phyloP scores from a whole-genome alignment of 345 rosid genomes.

The Brassica rapa region DNA sequence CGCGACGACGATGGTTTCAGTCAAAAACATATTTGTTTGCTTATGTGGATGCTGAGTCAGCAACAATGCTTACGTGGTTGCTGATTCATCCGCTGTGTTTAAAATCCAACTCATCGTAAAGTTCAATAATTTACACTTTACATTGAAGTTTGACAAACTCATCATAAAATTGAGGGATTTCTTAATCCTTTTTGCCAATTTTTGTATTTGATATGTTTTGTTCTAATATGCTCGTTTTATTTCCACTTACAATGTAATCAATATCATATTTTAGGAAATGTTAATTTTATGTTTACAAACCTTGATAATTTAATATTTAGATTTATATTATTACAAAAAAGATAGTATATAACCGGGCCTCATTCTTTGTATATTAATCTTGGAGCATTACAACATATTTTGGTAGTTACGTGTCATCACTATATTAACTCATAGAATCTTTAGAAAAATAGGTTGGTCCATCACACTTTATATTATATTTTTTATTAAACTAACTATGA shows the following conservation, averaged over 20 bases:
- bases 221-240: not conserved
- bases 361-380: no score
- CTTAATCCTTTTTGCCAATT: not conserved
- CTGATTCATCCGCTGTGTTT: not conserved
- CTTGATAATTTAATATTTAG: not conserved
- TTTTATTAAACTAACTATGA: no score
- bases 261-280: no score
- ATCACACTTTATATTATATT: no score
- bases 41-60: slow-evolving; percentile 23
- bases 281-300: not conserved
- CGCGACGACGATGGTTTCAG: not conserved
- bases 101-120: no score
- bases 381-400: no score
- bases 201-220: not conserved
- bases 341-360: not conserved
- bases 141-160: no score
- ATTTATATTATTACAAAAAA: not conserved
- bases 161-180: not conserved
- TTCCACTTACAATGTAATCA: not conserved
- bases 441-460: no score
- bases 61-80: not conserved
- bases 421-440: no score
- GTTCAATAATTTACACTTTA: no score
- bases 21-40: not conserved
- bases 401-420: no score